phyloP scores from a whole-genome alignment of 2,329 filamentous ascomycete species.

The Colletotrichum chlorophyti region DNA sequence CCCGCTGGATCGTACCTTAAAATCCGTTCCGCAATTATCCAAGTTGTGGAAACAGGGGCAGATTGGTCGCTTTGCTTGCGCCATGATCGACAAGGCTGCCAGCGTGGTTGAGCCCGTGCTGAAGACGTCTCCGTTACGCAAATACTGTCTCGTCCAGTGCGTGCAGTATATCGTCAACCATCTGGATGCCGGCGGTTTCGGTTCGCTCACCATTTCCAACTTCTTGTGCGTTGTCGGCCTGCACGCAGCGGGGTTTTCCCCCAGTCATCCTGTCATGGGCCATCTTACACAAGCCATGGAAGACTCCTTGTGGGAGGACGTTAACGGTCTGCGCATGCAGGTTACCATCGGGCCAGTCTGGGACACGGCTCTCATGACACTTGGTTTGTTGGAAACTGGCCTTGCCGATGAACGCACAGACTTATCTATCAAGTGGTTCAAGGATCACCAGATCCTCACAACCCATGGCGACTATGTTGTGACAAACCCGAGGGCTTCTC shows the following conservation, averaged over 20 bases:
- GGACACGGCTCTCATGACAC: slow-evolving; percentile 7
- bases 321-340: slow-evolving; percentile 1
- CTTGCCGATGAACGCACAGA: neutral
- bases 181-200: neutral
- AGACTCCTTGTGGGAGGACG: slow-evolving; percentile 1
- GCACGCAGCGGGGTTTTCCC: neutral
- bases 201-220: slow-evolving; percentile 7
- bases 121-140: neutral
- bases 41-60: neutral
- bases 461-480: slow-evolving; percentile 9
- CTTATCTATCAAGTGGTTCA: slow-evolving; percentile 6
- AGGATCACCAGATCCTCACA: slow-evolving; percentile 6
- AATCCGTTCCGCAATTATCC: neutral
- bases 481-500: neutral
- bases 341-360: slow-evolving; percentile 6
- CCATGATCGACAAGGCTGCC: slow-evolving; percentile 7
- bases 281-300: slow-evolving; percentile 1
- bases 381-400: neutral
- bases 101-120: slow-evolving; percentile 2
- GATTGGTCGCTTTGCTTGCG: neutral
- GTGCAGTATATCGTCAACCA: slow-evolving; percentile 6
- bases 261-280: slow-evolving; percentile 2
- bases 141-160: slow-evolving; percentile 2
- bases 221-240: slow-evolving; percentile 8
- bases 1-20: neutral